Evolutionary conservation across 2,329 filamentous ascomycete species (phyloP).

Genomic region (Stromatinia cepivora): DNA sequence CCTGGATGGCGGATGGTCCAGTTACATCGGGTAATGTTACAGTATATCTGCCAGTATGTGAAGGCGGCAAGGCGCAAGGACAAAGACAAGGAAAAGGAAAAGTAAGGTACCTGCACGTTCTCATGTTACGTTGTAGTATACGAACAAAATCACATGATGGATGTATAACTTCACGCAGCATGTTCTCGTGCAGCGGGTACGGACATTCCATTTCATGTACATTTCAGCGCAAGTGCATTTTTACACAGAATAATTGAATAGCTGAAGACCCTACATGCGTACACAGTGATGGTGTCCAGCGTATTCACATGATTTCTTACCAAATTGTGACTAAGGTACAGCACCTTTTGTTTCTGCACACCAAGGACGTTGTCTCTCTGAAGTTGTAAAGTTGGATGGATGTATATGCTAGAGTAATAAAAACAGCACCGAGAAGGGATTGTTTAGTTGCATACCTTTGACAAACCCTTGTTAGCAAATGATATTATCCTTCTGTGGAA

Average conservation of each 20-base stretch:
- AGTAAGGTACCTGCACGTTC: slow-evolving; percentile 6
- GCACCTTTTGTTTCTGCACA: neutral
- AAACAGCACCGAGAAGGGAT: neutral
- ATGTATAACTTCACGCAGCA: slow-evolving; percentile 19
- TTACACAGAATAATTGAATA: neutral
- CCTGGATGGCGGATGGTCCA: neutral
- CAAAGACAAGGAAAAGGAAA: neutral
- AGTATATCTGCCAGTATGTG: neutral
- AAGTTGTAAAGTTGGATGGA: neutral
- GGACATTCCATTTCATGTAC: neutral
- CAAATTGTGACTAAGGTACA: neutral
- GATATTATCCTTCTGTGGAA: neutral
- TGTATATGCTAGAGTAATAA: neutral
- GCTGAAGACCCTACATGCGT: neutral
- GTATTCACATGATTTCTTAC: neutral
- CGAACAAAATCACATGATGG: slow-evolving; percentile 16
- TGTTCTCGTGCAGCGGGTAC: slow-evolving; percentile 4
- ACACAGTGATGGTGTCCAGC: neutral
- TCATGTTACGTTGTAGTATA: slow-evolving; percentile 12
- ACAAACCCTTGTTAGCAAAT: neutral
- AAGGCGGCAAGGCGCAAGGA: neutral
- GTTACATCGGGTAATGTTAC: neutral
- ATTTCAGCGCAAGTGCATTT: slow-evolving; percentile 3
- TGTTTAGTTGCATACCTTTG: slow-evolving; percentile 13
- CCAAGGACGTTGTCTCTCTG: neutral